Evolutionary conservation across 1,284 basidiomycete species (phyloP).

Genomic region (Sporisorium scitamineum): DNA sequence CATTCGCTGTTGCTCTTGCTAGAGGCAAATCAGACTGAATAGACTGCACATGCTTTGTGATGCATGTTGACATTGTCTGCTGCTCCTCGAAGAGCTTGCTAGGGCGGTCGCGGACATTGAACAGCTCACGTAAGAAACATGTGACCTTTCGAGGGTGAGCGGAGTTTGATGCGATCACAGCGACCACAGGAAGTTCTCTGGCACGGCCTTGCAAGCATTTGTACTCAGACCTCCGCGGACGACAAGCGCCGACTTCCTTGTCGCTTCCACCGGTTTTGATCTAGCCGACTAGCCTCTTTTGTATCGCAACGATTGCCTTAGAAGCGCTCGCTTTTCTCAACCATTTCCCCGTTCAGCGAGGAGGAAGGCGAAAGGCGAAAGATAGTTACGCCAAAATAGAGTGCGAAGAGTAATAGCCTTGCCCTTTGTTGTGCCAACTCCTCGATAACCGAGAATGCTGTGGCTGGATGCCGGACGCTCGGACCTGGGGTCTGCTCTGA

Average conservation of each 20-base stretch:
- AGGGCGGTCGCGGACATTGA: too few relatives aligned
- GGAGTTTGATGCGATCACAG: not conserved
- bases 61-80: not conserved
- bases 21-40: too few relatives aligned
- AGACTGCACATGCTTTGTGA: not conserved
- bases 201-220: not conserved
- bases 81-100: too few relatives aligned
- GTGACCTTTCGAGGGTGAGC: not conserved
- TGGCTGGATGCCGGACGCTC: not conserved
- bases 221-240: conserved; percentile 3
- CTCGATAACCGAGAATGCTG: not conserved
- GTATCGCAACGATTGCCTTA: not conserved
- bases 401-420: not conserved
- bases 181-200: not conserved
- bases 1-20: not conserved
- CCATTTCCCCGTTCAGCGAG: not conserved
- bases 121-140: not conserved
- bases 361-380: too few relatives aligned
- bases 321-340: not conserved
- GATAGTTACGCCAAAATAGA: too few relatives aligned
- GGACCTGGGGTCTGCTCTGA: not conserved
- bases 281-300: not conserved
- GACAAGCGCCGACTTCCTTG: not conserved
- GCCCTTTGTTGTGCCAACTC: not conserved
- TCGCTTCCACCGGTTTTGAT: not conserved